These are phyloP conservation scores for Bombardia bombarda DNA, from an alignment of 495 filamentous ascomycete genomes.

Conservation along the genomic window DNA sequence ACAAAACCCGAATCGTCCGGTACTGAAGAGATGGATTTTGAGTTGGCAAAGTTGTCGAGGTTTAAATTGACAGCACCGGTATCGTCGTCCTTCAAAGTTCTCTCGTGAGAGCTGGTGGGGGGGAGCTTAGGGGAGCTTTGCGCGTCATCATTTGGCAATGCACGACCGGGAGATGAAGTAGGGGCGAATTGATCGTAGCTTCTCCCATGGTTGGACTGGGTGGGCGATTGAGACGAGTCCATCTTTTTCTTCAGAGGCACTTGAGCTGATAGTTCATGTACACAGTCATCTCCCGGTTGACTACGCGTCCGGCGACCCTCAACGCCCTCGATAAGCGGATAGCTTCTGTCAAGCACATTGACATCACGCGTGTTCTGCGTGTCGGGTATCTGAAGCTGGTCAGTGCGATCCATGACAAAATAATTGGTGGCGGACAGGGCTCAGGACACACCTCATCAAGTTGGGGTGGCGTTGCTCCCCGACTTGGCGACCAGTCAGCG, in stretches of 20 bases:
- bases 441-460: too few species aligned
- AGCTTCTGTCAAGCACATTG: neutral
- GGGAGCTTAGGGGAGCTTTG: neutral
- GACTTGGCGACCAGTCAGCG: too few species aligned
- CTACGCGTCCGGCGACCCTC: too few species aligned
- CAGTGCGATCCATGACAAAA: constrained; percentile 18
- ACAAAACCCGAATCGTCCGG: constrained; percentile 18
- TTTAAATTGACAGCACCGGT: constrained; percentile 28
- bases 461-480: too few species aligned
- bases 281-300: too few species aligned
- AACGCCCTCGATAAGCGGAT: too few species aligned
- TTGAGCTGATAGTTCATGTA: too few species aligned
- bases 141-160: neutral
- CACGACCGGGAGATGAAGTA: constrained; percentile 5
- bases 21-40: constrained; percentile 1
- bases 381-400: constrained; percentile 15
- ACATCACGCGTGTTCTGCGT: constrained; percentile 14
- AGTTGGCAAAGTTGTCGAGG: constrained; percentile 3
- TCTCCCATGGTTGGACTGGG: constrained; percentile 35
- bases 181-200: constrained; percentile 31
- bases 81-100: constrained; percentile 26
- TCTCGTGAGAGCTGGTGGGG: constrained; percentile 11
- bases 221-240: constrained; percentile 29
- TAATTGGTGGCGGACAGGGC: neutral
- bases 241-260: constrained; percentile 11